Percentiles rank a stretch among this genome's conserved stretches.
Evolutionary conservation across 2,329 filamentous ascomycete species (phyloP).

Genomic region (Rutstroemia sp.): DNA sequence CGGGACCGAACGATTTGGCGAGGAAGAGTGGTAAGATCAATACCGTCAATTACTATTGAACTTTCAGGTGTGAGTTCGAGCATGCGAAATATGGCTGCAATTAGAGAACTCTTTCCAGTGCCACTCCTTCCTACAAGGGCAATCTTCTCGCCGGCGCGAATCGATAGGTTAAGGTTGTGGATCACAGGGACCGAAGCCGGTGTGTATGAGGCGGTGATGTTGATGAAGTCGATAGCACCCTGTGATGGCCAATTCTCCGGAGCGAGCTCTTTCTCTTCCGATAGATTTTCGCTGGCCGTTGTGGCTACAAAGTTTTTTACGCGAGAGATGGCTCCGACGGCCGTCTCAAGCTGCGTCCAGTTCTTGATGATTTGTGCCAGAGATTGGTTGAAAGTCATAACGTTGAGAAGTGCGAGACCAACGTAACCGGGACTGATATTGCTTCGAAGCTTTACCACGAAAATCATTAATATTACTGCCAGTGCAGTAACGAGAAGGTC

Average conservation of each 20-base stretch:
- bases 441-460: constrained; percentile 29
- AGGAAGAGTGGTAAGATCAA: constrained; percentile 38
- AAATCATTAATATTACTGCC: constrained; percentile 28
- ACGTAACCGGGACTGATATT: constrained; percentile 24
- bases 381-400: constrained; percentile 23
- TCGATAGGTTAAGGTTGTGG: constrained; percentile 35
- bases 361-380: constrained; percentile 19
- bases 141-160: constrained; percentile 44
- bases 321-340: constrained; percentile 22
- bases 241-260: constrained; percentile 19
- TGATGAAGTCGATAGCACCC: constrained; percentile 30
- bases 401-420: constrained; percentile 27
- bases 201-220: constrained; percentile 27
- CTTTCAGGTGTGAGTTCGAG: constrained; percentile 34
- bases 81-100: constrained; percentile 43
- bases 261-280: constrained; percentile 9
- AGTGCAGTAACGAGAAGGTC: constrained; percentile 23
- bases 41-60: constrained; percentile 39
- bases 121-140: constrained; percentile 39
- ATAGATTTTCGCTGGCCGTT: constrained; percentile 16
- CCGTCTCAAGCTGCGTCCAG: constrained; percentile 26
- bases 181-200: constrained; percentile 16
- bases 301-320: constrained; percentile 13
- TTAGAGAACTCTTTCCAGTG: constrained; percentile 38
- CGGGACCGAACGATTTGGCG: constrained; percentile 38